Evolutionary conservation across 2,329 filamentous ascomycete genomes (phyloP), one percentile per base, ranked within the genome.

Genomic region (Cercospora berteroae): DNA sequence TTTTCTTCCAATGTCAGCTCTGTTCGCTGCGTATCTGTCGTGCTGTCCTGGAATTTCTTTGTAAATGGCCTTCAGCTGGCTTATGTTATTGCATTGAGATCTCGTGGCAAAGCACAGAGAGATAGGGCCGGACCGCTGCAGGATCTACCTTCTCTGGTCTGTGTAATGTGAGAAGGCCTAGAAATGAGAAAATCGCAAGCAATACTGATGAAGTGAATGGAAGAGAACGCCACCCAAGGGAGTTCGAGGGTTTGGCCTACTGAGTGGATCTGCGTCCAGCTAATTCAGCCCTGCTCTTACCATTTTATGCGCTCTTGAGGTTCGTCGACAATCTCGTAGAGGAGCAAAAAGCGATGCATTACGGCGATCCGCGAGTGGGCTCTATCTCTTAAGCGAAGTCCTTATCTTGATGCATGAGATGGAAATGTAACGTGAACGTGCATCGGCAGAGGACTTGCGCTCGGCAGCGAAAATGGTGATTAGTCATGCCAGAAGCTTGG

Each of bases 281-380:
- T 23, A n/a, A 12, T 36, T 33, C 55, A 36, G 55, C 55, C 31
- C 25, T 31, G 55, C 5, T 33, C 55, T 58, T n/a, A 10, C 16
- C 27, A 58, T 33, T 58, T 50, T 48, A 61, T 44, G 57, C 31
- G 27, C 20, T 61, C 36, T 18, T 18, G 55, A 18, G 27, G 27
- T 20, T 9, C 4, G 6, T n/a, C n/a, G 27, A 58, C 25, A 58
- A 56, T 56, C 16, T 33, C 52, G 52, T 36, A 29, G 31, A 58
- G 27, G 18, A 58, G 27, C 5, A 18, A 23, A 10, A 12, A 23
- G 29, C n/a, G 23, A 57, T 44, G 52, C 50, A 60, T 39, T 9
- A 44, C 63, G 63, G 63, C 56, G 63, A 65, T 60, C 63, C 63
- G 63, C 63, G 56, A 58, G 16, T 20, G 23, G 36, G 20, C 52